These are phyloP conservation scores for Scortechinia acanthostroma DNA, from an alignment of 2,329 filamentous ascomycete genomes.

Conservation along the genomic window DNA sequence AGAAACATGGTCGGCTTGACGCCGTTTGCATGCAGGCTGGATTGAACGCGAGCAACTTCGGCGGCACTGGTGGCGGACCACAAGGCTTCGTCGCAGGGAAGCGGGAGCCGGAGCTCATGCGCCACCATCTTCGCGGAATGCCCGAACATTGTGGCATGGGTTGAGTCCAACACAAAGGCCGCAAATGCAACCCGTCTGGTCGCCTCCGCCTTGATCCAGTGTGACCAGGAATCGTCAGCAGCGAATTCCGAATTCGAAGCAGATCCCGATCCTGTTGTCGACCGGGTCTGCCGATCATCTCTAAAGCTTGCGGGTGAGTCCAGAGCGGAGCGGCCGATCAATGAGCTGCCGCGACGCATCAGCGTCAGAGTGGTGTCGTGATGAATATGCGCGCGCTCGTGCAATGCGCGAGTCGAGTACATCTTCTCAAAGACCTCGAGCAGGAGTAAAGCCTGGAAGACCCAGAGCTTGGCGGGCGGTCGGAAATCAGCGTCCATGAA, in stretches of 20 bases:
- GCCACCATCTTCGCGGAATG: conserved; percentile 96
- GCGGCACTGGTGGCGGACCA: conserved; percentile 86
- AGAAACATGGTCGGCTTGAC: conserved; percentile 82
- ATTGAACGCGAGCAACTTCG: conserved; percentile 79
- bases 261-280: background rate
- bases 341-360: conserved; percentile 85
- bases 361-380: conserved; percentile 91
- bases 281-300: conserved; percentile 37
- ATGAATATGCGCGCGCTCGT: conserved; percentile 92
- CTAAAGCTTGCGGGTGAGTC: conserved; percentile 76
- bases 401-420: conserved; percentile 84
- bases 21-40: conserved; percentile 72
- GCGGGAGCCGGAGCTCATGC: conserved; percentile 82
- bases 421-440: conserved; percentile 96
- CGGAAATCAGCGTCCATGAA: conserved; percentile 87
- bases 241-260: background rate
- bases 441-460: conserved; percentile 84
- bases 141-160: conserved; percentile 95
- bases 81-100: conserved; percentile 86
- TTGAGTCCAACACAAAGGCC: conserved; percentile 90
- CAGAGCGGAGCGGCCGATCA: conserved; percentile 77
- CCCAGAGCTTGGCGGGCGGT: conserved; percentile 89
- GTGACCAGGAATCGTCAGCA: conserved; percentile 81
- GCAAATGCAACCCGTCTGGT: conserved; percentile 85
- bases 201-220: conserved; percentile 91